Evolutionary conservation across 129 eudicot species (phyloP).

Genomic region (Artemisia annua): DNA sequence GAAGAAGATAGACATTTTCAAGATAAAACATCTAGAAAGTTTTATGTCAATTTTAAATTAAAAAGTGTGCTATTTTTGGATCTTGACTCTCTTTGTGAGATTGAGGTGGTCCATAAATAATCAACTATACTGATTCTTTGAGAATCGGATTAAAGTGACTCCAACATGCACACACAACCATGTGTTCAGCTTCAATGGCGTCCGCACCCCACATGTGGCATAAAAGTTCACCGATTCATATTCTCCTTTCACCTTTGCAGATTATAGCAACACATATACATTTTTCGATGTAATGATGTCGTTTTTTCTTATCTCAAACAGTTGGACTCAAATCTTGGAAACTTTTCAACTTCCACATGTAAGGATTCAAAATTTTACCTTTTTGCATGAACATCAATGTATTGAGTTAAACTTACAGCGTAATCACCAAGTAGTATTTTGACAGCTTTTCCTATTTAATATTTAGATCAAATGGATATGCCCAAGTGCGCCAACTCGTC

Average conservation of each 20-base stretch:
- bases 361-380: conserved; percentile 26
- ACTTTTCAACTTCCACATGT: conserved; percentile 72
- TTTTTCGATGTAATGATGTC: conserved; percentile 7
- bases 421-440: conserved; percentile 1
- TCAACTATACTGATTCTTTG: conserved; percentile 16
- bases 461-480: conserved; percentile 71
- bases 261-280: too few species aligned
- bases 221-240: conserved; percentile 8
- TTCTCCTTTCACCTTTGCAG: background rate
- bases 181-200: conserved; percentile 19
- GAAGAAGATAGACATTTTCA: conserved; percentile 5
- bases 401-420: background rate
- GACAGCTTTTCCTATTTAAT: background rate
- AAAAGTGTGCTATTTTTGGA: conserved; percentile 25
- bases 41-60: conserved; percentile 4
- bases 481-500: conserved; percentile 89
- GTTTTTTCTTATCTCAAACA: conserved; percentile 28
- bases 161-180: conserved; percentile 12
- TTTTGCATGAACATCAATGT: conserved; percentile 13
- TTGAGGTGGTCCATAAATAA: conserved; percentile 23
- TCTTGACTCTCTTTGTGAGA: conserved; percentile 29
- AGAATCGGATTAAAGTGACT: conserved; percentile 13
- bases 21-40: conserved; percentile 20
- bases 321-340: conserved; percentile 85
- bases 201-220: conserved; percentile 20